phyloP scores from a whole-genome alignment of 73 alveolate species.

The Tetrahymena thermophila region DNA sequence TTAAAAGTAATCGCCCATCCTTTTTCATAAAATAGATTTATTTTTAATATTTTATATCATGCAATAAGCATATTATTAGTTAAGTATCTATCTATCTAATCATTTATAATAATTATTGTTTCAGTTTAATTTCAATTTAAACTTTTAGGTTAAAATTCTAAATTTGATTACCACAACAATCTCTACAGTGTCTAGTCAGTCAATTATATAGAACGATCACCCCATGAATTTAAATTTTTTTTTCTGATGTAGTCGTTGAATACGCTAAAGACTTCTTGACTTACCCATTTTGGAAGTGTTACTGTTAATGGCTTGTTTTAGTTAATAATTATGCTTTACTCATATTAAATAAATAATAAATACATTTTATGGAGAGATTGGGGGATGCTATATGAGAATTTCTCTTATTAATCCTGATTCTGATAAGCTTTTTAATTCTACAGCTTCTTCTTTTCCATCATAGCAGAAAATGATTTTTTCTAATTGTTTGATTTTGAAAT shows the following conservation, averaged over 20 bases:
- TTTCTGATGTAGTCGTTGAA: background rate
- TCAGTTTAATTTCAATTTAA: too few relatives aligned
- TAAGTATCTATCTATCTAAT: too few relatives aligned
- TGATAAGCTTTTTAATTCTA: background rate
- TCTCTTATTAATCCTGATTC: background rate
- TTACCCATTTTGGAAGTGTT: constrained; percentile 36
- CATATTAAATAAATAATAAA: background rate
- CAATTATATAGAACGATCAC: constrained; percentile 10
- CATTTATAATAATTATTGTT: background rate
- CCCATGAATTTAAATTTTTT: background rate
- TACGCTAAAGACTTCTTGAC: constrained; percentile 18
- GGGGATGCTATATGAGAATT: background rate
- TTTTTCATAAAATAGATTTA: background rate
- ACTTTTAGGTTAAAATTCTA: background rate
- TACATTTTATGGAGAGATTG: background rate
- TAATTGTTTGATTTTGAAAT: background rate
- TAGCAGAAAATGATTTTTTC: background rate
- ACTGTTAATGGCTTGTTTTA: constrained; percentile 14
- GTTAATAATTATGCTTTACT: background rate
- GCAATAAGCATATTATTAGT: background rate
- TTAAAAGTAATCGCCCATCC: constrained; percentile 37
- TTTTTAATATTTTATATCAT: background rate
- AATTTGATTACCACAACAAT: constrained; percentile 4
- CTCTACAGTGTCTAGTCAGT: constrained; percentile 24
- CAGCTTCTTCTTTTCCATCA: background rate